A percentile compares a stretch with the other conserved stretches of the same genome.
phyloP scores from a whole-genome alignment of 345 rosid species.

The Murraya paniculata region DNA sequence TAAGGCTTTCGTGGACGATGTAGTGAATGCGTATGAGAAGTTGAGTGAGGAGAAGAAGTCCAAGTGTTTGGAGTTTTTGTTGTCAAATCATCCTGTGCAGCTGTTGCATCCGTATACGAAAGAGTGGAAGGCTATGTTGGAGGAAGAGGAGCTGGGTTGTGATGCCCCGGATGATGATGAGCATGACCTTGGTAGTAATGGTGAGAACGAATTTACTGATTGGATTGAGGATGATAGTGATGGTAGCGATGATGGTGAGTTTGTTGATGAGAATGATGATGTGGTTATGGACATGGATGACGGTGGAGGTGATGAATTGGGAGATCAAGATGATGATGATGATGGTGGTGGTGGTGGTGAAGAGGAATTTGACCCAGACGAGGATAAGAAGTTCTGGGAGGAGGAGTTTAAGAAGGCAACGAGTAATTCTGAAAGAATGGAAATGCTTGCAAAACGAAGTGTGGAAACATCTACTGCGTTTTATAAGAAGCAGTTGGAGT shows the following conservation, averaged over 20 bases:
- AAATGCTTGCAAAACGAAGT: slow-evolving; percentile 62
- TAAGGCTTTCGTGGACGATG: slow-evolving; percentile 92
- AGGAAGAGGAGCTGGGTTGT: slow-evolving; percentile 94
- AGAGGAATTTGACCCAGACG: slow-evolving; percentile 48
- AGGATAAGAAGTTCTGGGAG: slow-evolving; percentile 62
- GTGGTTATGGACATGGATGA: slow-evolving; percentile 42
- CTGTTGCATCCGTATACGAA: slow-evolving; percentile 85
- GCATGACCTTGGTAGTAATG: slow-evolving; percentile 23
- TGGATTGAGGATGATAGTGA: slow-evolving; percentile 59
- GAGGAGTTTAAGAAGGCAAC: slow-evolving; percentile 62
- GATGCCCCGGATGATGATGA: slow-evolving; percentile 90
- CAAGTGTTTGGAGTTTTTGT: slow-evolving; percentile 69
- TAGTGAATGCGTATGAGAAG: slow-evolving; percentile 80
- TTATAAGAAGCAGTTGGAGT: slow-evolving; percentile 53
- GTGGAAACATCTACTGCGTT: slow-evolving; percentile 40
- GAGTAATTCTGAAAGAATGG: slow-evolving; percentile 72
- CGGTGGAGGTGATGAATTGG: slow-evolving; percentile 24
- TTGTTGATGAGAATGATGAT: slow-evolving; percentile 34
- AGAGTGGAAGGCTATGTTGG: slow-evolving; percentile 94
- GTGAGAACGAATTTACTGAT: slow-evolving; percentile 45
- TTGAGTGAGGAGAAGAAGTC: slow-evolving; percentile 72
- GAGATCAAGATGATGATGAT: slow-evolving; percentile 34
- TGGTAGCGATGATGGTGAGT: slow-evolving; percentile 32
- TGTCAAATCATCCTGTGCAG: slow-evolving; percentile 64
- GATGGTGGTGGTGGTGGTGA: not conserved